Conservation (phyloP, 1,284 basidiomycete species). For the Melampsora larici-populina region DNA sequence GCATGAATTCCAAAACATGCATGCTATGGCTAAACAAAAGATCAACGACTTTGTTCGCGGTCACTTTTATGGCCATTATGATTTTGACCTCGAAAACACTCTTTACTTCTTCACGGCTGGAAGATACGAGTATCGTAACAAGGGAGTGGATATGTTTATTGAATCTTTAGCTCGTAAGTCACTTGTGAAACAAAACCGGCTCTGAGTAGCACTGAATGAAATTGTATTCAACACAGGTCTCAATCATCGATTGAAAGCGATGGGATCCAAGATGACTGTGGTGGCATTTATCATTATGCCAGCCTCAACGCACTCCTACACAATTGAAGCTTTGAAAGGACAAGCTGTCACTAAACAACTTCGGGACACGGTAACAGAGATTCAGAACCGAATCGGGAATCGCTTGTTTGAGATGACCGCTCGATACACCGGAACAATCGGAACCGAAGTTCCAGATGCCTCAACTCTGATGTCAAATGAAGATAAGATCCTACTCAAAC, state of each 20-base stretch:
- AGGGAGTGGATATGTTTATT: constrained; percentile 99
- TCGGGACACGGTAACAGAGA: constrained; percentile 87
- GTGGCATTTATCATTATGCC: constrained; percentile 99
- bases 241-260: constrained; percentile 80
- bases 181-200: neutral
- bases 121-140: constrained; percentile 97
- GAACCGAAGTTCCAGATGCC: constrained; percentile 67
- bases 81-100: constrained; percentile 92
- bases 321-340: constrained; percentile 94
- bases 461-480: constrained; percentile 79
- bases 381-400: constrained; percentile 85
- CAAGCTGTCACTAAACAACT: constrained; percentile 97
- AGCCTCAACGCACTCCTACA: constrained; percentile 90
- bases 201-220: neutral
- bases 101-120: constrained; percentile 99
- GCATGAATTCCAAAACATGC: constrained; percentile 93
- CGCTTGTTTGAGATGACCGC: constrained; percentile 90
- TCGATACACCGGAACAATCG: constrained; percentile 76
- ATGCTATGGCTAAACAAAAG: constrained; percentile 86
- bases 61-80: constrained; percentile 96
- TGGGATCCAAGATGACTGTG: constrained; percentile 74
- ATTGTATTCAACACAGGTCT: constrained; percentile 55
- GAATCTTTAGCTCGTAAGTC: constrained; percentile 71
- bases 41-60: constrained; percentile 97
- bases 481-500: constrained; percentile 92